Evolutionary conservation across 2,329 filamentous ascomycete species (phyloP), one percentile per base, ranked within the genome.

Genomic region (Aspergillus niger): DNA sequence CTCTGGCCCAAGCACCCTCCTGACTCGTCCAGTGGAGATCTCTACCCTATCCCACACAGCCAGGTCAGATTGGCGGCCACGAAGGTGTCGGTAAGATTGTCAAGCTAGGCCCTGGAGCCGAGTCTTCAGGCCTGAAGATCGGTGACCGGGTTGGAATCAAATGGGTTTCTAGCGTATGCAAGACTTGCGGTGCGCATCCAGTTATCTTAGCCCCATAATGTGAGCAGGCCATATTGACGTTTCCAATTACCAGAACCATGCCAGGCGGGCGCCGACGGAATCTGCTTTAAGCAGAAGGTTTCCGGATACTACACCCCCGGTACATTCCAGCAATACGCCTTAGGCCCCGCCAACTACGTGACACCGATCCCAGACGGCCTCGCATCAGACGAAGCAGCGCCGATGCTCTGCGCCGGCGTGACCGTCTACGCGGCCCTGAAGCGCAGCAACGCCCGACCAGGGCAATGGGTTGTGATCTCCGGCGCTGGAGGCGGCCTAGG

Each of bases 111-210:
- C 79, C 86, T 0, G 85, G 84, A 7, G 80, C 83, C 20, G 85
- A 88, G 54, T 72, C 68, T 39, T 78, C 83, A 1, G 81, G 80
- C 5, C 77, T 90, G 38, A 88, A 88, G 67, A 69, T 89, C n/a
- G 87, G 87, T 5, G 85, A 90, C 66, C 81, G 87, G 7, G 89
- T 91, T 8, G 89, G 89, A 13, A 84, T 91, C 70, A 91, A 91
- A 74, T 90, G 87, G 86, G 77, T 89, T 60, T 77, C 83, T 15
- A 81, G 76, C 32, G 83, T 83, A 26, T 89, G 86, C 70, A 81
- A 81, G 53, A 77, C 79, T 66, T 83, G 83, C 73, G 70, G 81
- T 80, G 70, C 50, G 74, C 72, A 55, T 20, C 0, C 20, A 13
- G 13, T 44, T 13, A 20, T 43, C 39, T 32, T 28, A 0, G 7